Percentiles rank a stretch among this genome's conserved stretches.
These are phyloP conservation scores for Diddensiella transvaalensis DNA, from an alignment of 805 yeast species.

Conservation along the genomic window DNA sequence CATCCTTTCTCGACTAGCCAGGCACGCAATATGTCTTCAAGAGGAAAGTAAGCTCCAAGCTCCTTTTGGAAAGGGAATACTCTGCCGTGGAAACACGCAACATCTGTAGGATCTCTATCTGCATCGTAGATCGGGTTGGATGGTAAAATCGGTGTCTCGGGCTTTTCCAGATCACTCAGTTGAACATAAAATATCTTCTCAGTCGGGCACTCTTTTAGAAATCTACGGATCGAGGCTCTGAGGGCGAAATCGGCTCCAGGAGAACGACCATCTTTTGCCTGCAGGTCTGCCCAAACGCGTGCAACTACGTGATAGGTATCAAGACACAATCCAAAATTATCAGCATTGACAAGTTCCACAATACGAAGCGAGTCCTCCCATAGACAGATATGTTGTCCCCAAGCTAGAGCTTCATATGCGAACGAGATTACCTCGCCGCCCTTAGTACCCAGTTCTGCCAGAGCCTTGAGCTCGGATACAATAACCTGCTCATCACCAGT, in stretches of 20 bases:
- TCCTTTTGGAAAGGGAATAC: constrained; percentile 9
- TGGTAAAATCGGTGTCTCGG: constrained; percentile 2
- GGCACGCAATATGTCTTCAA: constrained; percentile 4
- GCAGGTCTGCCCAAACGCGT: constrained; percentile 18
- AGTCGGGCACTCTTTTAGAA: constrained; percentile 14
- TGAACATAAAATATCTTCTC: constrained; percentile 30
- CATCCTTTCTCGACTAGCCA: constrained; percentile 8
- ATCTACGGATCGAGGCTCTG: constrained; percentile 9
- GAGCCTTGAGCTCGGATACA: constrained; percentile 12
- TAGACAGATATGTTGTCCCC: constrained; percentile 28
- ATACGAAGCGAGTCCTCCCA: constrained; percentile 23
- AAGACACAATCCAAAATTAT: constrained; percentile 32
- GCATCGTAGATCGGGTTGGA: constrained; percentile 3
- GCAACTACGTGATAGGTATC: constrained; percentile 33
- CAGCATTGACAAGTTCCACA: constrained; percentile 24
- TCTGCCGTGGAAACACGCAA: constrained; percentile 7
- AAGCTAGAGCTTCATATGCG: constrained; percentile 32
- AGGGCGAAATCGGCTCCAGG: constrained; percentile 15
- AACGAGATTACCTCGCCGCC: constrained; percentile 18
- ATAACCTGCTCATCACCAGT: constrained; percentile 13
- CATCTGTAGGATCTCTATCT: constrained; percentile 8
- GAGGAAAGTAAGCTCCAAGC: constrained; percentile 9
- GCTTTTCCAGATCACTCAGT: constrained; percentile 26
- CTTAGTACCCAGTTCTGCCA: constrained; percentile 15
- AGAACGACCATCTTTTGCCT: constrained; percentile 7